phyloP scores from a whole-genome alignment of 2,329 filamentous ascomycete genomes.

The Trichoderma semiorbis region DNA sequence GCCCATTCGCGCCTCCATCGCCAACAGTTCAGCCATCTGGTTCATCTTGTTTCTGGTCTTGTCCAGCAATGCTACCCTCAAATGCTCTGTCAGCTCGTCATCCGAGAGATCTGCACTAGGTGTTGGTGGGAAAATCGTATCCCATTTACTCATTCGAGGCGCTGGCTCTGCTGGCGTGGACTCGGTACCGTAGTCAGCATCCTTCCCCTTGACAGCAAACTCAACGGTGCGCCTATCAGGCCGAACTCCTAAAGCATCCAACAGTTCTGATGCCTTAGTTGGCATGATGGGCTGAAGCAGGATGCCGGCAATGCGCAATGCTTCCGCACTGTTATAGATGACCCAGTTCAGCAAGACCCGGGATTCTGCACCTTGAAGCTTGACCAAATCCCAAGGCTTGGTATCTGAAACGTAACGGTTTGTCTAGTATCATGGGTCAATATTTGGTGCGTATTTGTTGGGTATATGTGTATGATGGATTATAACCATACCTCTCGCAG shows the following conservation, averaged over 20 bases:
- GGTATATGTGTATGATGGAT: not conserved
- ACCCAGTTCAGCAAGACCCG: constrained; percentile 49
- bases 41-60: constrained; percentile 29
- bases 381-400: constrained; percentile 64
- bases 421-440: constrained; percentile 27
- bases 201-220: constrained; percentile 59
- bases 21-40: constrained; percentile 27
- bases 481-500: constrained; percentile 53
- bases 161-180: constrained; percentile 24
- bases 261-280: constrained; percentile 63
- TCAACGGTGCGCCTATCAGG: constrained; percentile 58
- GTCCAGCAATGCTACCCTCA: constrained; percentile 18
- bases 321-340: constrained; percentile 71
- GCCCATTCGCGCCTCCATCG: constrained; percentile 30
- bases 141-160: constrained; percentile 35
- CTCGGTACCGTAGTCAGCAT: constrained; percentile 64
- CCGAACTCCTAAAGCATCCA: constrained; percentile 75
- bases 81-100: constrained; percentile 22
- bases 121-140: constrained; percentile 51
- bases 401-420: constrained; percentile 53
- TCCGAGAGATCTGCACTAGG: constrained; percentile 27
- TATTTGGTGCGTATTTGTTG: not conserved
- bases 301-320: constrained; percentile 75
- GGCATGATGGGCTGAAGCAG: constrained; percentile 91
- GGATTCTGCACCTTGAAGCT: constrained; percentile 32